These are phyloP conservation scores for Fabrea salina DNA, from an alignment of 169 alveolate genomes.

Conservation along the genomic window DNA sequence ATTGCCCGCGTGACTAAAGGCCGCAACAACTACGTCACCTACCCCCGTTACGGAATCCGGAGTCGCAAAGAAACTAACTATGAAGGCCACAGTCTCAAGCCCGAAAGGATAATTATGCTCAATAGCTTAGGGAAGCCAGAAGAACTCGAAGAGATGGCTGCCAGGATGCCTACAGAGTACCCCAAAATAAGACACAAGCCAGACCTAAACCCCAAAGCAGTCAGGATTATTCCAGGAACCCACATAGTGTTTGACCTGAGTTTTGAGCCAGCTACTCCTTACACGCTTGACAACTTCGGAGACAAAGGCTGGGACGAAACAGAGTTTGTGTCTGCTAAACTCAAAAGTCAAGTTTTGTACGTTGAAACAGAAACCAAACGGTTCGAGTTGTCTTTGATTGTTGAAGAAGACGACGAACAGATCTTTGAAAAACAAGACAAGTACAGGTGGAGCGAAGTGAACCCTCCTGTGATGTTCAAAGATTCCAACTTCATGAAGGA, in stretches of 20 bases:
- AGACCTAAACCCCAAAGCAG: constrained; percentile 31
- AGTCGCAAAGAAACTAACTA: constrained; percentile 59
- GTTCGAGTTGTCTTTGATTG: constrained; percentile 32
- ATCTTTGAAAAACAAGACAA: constrained; percentile 28
- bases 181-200: constrained; percentile 38
- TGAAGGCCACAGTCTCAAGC: constrained; percentile 75
- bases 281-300: constrained; percentile 56
- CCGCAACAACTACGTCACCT: constrained; percentile 55
- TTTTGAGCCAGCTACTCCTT: constrained; percentile 64
- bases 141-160: constrained; percentile 64
- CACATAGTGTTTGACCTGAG: constrained; percentile 59
- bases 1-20: constrained; percentile 65
- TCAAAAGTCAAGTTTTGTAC: constrained; percentile 52
- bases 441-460: constrained; percentile 57
- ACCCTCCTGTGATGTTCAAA: constrained; percentile 43
- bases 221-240: constrained; percentile 48
- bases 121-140: constrained; percentile 49
- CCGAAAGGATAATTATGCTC: constrained; percentile 49
- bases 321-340: constrained; percentile 50
- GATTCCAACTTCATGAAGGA: constrained; percentile 51
- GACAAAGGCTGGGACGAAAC: constrained; percentile 63
- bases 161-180: constrained; percentile 62
- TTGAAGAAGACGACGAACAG: constrained; percentile 19
- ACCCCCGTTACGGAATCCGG: constrained; percentile 62
- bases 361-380: constrained; percentile 62